Conservation (phyloP, 2,329 filamentous ascomycete genomes). For the Alternaria ethzedia region DNA sequence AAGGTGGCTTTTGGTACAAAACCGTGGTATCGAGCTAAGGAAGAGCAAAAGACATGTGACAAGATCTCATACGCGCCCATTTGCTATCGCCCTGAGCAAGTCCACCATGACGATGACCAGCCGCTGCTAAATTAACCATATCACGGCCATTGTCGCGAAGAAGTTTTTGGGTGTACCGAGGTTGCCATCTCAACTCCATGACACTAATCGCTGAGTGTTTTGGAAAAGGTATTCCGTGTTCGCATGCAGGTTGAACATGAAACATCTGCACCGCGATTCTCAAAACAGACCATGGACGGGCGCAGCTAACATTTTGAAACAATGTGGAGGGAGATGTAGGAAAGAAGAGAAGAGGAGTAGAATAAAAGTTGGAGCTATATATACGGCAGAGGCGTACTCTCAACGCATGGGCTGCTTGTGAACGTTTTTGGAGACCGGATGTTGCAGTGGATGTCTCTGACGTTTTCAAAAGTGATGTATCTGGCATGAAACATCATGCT, state of each 20-base stretch:
- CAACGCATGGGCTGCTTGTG: background rate
- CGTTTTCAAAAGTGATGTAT: background rate
- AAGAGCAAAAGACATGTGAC: no score
- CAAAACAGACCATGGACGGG: background rate
- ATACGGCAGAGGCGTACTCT: background rate
- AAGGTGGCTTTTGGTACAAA: no score
- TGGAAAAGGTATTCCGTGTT: background rate
- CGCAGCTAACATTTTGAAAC: rapidly evolving
- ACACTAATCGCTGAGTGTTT: background rate
- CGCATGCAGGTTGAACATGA: background rate
- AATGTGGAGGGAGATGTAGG: background rate
- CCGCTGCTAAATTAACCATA: background rate
- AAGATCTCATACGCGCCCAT: no score
- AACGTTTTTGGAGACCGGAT: no score
- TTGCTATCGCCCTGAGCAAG: no score
- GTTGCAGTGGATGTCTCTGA: background rate
- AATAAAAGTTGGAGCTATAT: background rate
- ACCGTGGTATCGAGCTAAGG: no score
- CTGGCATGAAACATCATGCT: background rate
- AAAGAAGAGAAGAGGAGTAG: background rate
- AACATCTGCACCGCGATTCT: background rate
- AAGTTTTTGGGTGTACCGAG: background rate
- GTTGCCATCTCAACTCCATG: background rate
- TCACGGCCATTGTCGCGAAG: background rate
- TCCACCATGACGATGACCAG: no score